A percentile compares a stretch with the other conserved stretches of the same genome.
Conservation (phyloP, 2,329 filamentous ascomycete genomes). For the Aspergillus melleus region DNA sequence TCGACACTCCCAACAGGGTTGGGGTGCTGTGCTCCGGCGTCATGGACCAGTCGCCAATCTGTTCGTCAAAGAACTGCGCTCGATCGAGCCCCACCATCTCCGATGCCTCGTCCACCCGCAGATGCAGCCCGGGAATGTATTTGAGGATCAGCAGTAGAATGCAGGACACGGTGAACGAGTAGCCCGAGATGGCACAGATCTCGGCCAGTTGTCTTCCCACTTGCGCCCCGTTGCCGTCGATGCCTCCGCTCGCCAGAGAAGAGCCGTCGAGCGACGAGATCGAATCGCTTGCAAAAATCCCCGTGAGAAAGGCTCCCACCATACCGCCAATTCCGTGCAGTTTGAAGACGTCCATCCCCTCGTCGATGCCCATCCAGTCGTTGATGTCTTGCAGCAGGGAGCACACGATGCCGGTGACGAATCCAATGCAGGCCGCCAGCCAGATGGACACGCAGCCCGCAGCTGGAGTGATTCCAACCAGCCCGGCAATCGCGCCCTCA, state of each 20-base stretch:
- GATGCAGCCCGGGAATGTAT: constrained; percentile 55
- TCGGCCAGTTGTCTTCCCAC: constrained; percentile 58
- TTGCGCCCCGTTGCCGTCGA: constrained; percentile 58
- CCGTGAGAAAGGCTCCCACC: constrained; percentile 58
- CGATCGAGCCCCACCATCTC: constrained; percentile 57
- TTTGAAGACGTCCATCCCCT: constrained; percentile 62
- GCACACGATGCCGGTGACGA: constrained; percentile 55
- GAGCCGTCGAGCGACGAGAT: constrained; percentile 51
- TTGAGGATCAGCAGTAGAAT: constrained; percentile 55
- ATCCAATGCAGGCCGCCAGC: constrained; percentile 57
- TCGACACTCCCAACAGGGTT: constrained; percentile 15
- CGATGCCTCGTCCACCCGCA: constrained; percentile 56
- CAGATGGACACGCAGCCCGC: constrained; percentile 55
- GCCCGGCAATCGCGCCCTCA: constrained; percentile 58
- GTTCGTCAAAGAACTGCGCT: constrained; percentile 58
- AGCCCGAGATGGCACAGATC: constrained; percentile 54
- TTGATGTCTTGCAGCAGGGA: constrained; percentile 53
- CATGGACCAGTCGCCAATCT: constrained; percentile 55
- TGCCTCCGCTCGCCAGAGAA: constrained; percentile 48
- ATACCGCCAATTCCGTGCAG: constrained; percentile 60
- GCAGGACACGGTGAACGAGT: constrained; percentile 55
- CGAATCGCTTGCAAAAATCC: constrained; percentile 53
- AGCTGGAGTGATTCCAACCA: constrained; percentile 62
- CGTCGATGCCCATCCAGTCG: constrained; percentile 56
- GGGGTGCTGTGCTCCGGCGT: constrained; percentile 19